A percentile compares a stretch with the other conserved stretches of the same genome.
phyloP scores from a whole-genome alignment of 768 basidiomycete genomes.

The Tricholoma hemisulphureum region DNA sequence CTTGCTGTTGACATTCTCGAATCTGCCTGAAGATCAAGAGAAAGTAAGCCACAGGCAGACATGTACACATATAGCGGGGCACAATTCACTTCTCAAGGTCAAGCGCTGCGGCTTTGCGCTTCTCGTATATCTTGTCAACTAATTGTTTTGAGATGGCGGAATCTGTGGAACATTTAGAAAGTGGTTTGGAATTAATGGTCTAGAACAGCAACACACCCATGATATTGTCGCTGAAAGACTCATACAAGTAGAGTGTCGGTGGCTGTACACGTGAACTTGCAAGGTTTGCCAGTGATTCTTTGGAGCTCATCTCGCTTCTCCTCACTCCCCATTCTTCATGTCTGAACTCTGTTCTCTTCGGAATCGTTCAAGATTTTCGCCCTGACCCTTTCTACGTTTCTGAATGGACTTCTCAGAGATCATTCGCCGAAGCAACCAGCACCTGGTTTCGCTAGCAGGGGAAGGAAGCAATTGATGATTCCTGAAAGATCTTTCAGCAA shows the following conservation, averaged over 20 bases:
- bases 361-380: slow-evolving; percentile 53
- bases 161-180: slow-evolving; percentile 42
- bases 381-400: slow-evolving; percentile 42
- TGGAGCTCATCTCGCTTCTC: slow-evolving; percentile 34
- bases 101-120: slow-evolving; percentile 91
- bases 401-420: slow-evolving; percentile 25
- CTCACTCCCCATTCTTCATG: slow-evolving; percentile 52
- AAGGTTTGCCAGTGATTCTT: slow-evolving; percentile 6
- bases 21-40: slow-evolving; percentile 56
- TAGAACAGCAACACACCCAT: slow-evolving; percentile 25
- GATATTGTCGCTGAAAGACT: background rate
- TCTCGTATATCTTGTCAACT: slow-evolving; percentile 94
- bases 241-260: slow-evolving; percentile 1
- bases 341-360: slow-evolving; percentile 51
- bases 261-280: slow-evolving; percentile 17
- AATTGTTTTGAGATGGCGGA: slow-evolving; percentile 75
- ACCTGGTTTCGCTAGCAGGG: slow-evolving; percentile 64
- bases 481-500: slow-evolving; percentile 33
- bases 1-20: slow-evolving; percentile 79
- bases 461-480: slow-evolving; percentile 48
- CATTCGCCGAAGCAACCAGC: slow-evolving; percentile 26
- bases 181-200: background rate
- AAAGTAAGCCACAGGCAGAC: background rate
- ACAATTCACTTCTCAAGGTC: slow-evolving; percentile 85
- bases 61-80: background rate